phyloP scores from a whole-genome alignment of 2,329 filamentous ascomycete species.

The Botryotinia globosa region DNA sequence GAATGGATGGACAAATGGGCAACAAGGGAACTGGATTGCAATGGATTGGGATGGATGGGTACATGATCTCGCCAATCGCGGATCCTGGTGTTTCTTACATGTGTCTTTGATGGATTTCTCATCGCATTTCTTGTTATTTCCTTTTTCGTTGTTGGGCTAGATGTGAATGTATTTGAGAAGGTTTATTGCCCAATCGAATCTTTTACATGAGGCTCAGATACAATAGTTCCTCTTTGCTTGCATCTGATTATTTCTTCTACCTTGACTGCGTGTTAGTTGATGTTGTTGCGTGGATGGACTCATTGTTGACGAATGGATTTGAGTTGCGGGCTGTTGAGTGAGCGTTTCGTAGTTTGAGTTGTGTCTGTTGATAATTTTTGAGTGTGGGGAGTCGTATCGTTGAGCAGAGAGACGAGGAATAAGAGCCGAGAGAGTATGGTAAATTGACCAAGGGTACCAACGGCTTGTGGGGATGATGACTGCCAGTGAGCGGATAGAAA shows the following conservation, averaged over 20 bases:
- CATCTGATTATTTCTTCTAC: conserved; percentile 14
- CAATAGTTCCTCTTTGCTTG: conserved; percentile 14
- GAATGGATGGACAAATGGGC: conserved; percentile 7
- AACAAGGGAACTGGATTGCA: background rate
- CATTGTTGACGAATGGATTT: conserved; percentile 3
- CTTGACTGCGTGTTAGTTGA: conserved; percentile 14
- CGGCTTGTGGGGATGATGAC: conserved; percentile 4
- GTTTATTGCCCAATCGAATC: background rate
- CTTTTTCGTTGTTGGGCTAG: background rate
- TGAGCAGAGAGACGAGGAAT: background rate
- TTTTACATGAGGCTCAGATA: background rate
- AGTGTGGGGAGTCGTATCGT: background rate
- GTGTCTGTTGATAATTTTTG: conserved; percentile 2
- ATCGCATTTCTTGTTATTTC: conserved; percentile 1
- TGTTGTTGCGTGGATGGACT: background rate
- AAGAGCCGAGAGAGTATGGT: background rate
- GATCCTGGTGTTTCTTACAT: conserved; percentile 15
- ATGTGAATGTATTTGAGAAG: background rate
- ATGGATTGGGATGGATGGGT: conserved; percentile 8
- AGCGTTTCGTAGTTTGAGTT: background rate
- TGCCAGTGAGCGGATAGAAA: background rate
- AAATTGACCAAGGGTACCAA: conserved; percentile 1
- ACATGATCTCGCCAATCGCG: conserved; percentile 15
- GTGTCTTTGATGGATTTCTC: background rate
- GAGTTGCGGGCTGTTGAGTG: conserved; percentile 9